Base-by-base conservation (phyloP, 1,139 yeast species). In the Yamadazyma atlantica region DNA sequence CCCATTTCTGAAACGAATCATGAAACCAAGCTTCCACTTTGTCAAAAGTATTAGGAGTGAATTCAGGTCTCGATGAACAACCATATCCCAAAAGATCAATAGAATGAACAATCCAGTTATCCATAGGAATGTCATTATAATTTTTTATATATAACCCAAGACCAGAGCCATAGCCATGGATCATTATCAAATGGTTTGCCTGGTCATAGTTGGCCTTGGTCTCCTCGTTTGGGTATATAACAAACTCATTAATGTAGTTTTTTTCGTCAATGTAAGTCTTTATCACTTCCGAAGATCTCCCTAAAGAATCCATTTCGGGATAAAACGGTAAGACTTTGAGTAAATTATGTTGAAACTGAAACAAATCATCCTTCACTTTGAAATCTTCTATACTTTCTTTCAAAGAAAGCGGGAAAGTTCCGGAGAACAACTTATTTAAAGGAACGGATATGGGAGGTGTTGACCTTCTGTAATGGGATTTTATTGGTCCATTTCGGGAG, bases 111-210 rank as follows among this genome's bases (percentile, higher is more conserved):
- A 80, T 68, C 86, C 88, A 82, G 41, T 68, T 60, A 10, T 54
- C 51, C 23, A 29, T 18, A 11, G 52, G 41, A n/a, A 81, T 49
- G 1, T 56, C 64, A 36, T 75, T 78, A 38, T 80, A 71, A 51
- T 82, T 85, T 51, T 82, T 82, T 29, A 82, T 52, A 49, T 69
- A 85, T 48, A 84, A 80, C 0, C 94, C 92, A 12, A 83, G 58
- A 0, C 90, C 90, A 0, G 86, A 87, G 2, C 92, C 94, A 50
- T 85, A 84, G 0, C 94, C 94, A 58, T 85, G 94, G 5, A 84
- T 63, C 60, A 85, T 64, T 1, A 85, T 72, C 28, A 84, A 59
- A 58, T 84, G 90, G 41, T 80, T 75, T 44, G 65, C 50, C 1
- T 41, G 42, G 15, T 32, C 34, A 16, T 50, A 43, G 34, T 53